Evolutionary conservation across 2,329 filamentous ascomycete species (phyloP).

Genomic region (Aspergillus hiratsukae): DNA sequence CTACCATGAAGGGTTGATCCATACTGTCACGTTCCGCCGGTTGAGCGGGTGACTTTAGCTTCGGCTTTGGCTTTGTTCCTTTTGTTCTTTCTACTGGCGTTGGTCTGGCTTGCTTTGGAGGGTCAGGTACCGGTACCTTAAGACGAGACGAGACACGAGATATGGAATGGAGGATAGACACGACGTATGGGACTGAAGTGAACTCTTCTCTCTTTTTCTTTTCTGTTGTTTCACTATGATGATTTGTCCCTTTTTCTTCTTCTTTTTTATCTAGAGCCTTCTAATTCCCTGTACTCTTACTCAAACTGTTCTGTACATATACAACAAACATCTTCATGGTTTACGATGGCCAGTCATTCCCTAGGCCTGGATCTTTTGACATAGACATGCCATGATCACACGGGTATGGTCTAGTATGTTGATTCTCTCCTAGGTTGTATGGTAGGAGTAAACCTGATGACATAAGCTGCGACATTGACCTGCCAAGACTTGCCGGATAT

Average conservation of each 20-base stretch:
- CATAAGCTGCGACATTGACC: too few relatives aligned
- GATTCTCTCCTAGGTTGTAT: too few relatives aligned
- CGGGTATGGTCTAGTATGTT: too few relatives aligned
- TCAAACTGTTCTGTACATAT: background rate
- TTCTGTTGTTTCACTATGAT: background rate
- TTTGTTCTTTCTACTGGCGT: constrained; percentile 1
- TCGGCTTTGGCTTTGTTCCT: background rate
- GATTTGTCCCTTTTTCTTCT: background rate
- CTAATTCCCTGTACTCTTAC: background rate
- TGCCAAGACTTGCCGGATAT: too few relatives aligned
- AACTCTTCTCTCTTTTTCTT: background rate
- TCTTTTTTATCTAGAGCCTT: background rate
- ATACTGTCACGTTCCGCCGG: too few relatives aligned
- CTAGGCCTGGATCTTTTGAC: too few relatives aligned
- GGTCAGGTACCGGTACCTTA: background rate
- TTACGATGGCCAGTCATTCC: too few relatives aligned
- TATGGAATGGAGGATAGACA: constrained; percentile 5
- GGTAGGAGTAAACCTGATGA: too few relatives aligned
- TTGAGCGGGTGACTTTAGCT: too few relatives aligned
- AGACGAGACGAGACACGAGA: background rate
- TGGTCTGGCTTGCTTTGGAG: background rate
- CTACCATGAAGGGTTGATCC: constrained; percentile 69
- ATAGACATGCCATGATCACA: too few relatives aligned
- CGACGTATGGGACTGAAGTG: background rate
- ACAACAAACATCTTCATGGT: background rate